A percentile compares a stretch with the other conserved stretches of the same genome.
Conservation (phyloP, 1,139 yeast species). For the Pichia sp. region DNA sequence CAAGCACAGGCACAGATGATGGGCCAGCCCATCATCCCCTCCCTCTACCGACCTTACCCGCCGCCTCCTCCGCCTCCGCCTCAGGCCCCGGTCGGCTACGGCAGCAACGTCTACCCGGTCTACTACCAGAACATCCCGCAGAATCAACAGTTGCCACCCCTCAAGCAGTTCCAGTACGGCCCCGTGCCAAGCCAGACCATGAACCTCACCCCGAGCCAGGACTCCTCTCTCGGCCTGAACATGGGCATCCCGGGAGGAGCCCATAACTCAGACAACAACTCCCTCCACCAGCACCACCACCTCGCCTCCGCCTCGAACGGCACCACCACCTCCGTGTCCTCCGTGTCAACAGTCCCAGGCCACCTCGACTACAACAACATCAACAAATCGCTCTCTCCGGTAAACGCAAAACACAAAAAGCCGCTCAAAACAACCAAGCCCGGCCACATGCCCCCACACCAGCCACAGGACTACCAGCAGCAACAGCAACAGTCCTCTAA, state of each 20-base stretch:
- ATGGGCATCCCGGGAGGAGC: too few species aligned
- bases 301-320: background rate
- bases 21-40: slow-evolving; percentile 8
- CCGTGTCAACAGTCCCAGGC: too few species aligned
- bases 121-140: slow-evolving; percentile 4
- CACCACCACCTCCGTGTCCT: background rate
- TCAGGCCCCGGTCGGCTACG: background rate
- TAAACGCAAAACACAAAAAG: background rate
- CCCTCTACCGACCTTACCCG: slow-evolving; percentile 10
- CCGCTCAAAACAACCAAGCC: background rate
- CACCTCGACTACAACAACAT: background rate
- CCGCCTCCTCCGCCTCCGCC: slow-evolving; percentile 1
- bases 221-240: background rate
- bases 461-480: background rate
- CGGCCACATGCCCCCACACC: background rate
- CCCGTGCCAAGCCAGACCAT: background rate
- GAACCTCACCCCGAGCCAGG: background rate
- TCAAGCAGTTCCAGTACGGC: background rate
- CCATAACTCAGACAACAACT: background rate
- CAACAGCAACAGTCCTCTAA: slow-evolving; percentile 11
- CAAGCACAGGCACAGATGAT: slow-evolving; percentile 9
- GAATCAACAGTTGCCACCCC: slow-evolving; percentile 1
- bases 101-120: background rate
- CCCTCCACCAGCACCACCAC: background rate
- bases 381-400: background rate